Conservation (phyloP, 352 stramenopile species). For the Blastocystis sp. region DNA sequence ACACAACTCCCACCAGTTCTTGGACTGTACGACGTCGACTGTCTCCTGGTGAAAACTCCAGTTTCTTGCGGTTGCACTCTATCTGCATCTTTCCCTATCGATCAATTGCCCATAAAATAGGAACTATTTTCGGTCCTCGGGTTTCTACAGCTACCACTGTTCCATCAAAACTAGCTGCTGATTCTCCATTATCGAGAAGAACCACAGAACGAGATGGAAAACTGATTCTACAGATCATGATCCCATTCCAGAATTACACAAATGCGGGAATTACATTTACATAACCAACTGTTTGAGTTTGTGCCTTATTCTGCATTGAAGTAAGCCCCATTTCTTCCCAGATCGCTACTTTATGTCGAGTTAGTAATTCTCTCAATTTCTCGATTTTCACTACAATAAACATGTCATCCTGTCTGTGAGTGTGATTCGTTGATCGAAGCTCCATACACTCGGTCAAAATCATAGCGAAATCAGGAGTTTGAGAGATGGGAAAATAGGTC, state of each 20-base stretch:
- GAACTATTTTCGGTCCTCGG: not conserved
- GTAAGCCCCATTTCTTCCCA: not conserved
- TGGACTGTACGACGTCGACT: slow-evolving; percentile 6
- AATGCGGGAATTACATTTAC: slow-evolving; percentile 22
- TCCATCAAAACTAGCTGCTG: not conserved
- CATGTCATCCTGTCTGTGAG: not conserved
- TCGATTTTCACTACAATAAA: not conserved
- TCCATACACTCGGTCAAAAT: slow-evolving; percentile 19
- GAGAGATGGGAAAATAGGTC: not conserved
- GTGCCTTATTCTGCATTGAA: not conserved
- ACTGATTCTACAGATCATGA: not conserved
- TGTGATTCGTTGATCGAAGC: slow-evolving; percentile 6
- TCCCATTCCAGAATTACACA: not conserved
- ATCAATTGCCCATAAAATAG: not conserved
- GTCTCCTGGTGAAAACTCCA: slow-evolving; percentile 10
- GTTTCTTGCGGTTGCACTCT: slow-evolving; percentile 31
- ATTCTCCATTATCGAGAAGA: not conserved
- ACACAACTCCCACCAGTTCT: not conserved
- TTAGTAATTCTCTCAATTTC: not conserved
- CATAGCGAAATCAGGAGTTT: not conserved
- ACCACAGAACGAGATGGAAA: not conserved
- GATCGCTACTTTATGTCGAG: not conserved
- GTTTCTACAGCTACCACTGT: slow-evolving; percentile 19
- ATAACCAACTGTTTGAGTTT: not conserved
- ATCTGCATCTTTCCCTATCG: not conserved